phyloP scores from a whole-genome alignment of 2,329 filamentous ascomycete species.

The Fusarium metavorans region DNA sequence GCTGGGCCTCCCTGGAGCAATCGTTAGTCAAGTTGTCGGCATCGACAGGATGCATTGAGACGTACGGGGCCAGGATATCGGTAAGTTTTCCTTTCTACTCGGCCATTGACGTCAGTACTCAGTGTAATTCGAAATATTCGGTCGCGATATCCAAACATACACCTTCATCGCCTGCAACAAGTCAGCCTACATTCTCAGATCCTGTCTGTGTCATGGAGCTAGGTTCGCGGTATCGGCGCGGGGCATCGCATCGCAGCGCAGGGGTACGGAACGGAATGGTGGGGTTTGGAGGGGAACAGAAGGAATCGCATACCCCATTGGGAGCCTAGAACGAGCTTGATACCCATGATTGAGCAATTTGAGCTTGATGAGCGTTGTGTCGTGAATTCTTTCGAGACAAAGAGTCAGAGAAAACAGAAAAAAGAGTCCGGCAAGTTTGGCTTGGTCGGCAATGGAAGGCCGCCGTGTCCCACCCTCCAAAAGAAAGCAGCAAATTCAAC shows the following conservation, averaged over 20 bases:
- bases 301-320: not conserved
- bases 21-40: not conserved
- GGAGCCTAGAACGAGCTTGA: not conserved
- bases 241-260: not conserved
- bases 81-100: conserved; percentile 19
- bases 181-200: not conserved
- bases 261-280: not conserved
- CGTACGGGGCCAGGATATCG: conserved; percentile 12
- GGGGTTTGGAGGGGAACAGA: not conserved
- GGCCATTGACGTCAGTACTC: not conserved
- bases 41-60: not conserved
- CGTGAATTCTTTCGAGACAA: not conserved
- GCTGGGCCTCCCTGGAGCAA: not conserved
- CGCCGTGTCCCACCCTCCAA: not conserved
- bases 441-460: not conserved
- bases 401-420: not conserved
- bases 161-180: conserved; percentile 2
- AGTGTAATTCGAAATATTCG: not conserved
- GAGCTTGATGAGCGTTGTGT: not conserved
- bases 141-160: not conserved
- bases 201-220: not conserved
- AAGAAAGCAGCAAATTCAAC: not conserved
- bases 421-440: not conserved
- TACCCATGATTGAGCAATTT: not conserved
- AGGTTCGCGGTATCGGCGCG: not conserved